Conservation (phyloP, 2,329 filamentous ascomycete species). For the Phaeosphaeriaceae sp. region DNA sequence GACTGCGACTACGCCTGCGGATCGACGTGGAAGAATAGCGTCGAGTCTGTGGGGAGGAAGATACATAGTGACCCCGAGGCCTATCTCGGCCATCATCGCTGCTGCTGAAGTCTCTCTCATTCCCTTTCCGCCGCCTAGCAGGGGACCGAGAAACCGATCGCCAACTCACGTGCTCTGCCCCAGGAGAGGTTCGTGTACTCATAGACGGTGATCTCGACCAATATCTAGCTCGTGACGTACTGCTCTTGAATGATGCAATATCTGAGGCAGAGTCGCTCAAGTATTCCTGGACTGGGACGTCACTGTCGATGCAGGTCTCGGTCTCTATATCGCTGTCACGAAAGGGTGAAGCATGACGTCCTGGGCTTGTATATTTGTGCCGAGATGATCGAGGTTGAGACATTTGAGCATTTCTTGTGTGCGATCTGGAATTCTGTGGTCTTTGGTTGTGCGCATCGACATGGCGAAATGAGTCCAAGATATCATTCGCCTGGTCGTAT, state of each 20-base stretch:
- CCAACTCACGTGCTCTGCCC: too few species aligned
- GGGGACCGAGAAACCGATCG: background rate
- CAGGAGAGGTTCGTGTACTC: too few species aligned
- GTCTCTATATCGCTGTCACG: background rate
- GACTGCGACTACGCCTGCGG: background rate
- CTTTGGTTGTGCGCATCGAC: background rate
- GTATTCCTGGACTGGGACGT: background rate
- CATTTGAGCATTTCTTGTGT: background rate
- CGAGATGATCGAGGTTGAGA: background rate
- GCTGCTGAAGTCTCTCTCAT: background rate
- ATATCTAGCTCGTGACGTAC: background rate
- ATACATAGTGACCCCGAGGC: background rate
- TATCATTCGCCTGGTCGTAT: constrained; percentile 2
- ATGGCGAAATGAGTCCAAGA: constrained; percentile 4
- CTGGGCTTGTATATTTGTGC: background rate
- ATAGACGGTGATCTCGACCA: background rate
- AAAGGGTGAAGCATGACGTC: background rate
- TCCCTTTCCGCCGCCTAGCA: background rate
- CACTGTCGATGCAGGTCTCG: background rate
- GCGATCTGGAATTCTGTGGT: background rate
- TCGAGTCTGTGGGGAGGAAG: background rate
- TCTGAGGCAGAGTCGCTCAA: background rate
- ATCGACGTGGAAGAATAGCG: background rate
- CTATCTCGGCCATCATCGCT: background rate
- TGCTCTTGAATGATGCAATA: background rate